Evolutionary conservation across 208 protist genomes (phyloP).

Genomic region (Naegleria lovaniensis): DNA sequence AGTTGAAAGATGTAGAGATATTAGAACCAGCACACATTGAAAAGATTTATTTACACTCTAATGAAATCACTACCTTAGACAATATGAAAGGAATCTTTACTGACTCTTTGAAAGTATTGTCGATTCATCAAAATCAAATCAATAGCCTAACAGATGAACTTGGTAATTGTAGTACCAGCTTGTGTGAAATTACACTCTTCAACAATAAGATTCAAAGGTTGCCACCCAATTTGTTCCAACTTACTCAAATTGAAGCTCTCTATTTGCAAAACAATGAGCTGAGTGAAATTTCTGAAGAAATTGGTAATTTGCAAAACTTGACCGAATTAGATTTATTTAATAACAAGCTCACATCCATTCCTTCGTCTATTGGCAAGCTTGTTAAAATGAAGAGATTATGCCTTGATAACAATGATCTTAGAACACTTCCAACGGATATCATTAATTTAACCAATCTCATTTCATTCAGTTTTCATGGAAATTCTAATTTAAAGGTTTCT

Average conservation of each 20-base stretch:
- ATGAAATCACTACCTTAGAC: neutral
- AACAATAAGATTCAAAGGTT: neutral
- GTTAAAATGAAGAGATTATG: slow-evolving; percentile 1
- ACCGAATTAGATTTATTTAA: slow-evolving; percentile 11
- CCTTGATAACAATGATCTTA: neutral
- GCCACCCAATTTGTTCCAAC: neutral
- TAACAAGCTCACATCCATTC: neutral
- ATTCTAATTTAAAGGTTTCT: neutral
- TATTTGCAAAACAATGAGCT: slow-evolving; percentile 5
- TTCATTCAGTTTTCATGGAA: neutral
- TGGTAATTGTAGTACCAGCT: neutral
- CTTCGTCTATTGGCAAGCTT: neutral
- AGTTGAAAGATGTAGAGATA: neutral
- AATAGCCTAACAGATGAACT: neutral
- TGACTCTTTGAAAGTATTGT: neutral
- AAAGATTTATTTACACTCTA: neutral
- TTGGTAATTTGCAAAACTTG: slow-evolving; percentile 10
- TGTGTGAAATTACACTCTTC: neutral
- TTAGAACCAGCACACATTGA: neutral
- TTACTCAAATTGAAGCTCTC: neutral
- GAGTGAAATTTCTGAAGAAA: neutral
- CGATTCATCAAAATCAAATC: neutral
- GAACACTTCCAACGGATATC: neutral
- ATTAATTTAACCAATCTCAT: neutral
- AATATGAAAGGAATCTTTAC: neutral